Base-by-base conservation (phyloP, 176 grass and related monocot genomes). In the Panicum miliaceum region DNA sequence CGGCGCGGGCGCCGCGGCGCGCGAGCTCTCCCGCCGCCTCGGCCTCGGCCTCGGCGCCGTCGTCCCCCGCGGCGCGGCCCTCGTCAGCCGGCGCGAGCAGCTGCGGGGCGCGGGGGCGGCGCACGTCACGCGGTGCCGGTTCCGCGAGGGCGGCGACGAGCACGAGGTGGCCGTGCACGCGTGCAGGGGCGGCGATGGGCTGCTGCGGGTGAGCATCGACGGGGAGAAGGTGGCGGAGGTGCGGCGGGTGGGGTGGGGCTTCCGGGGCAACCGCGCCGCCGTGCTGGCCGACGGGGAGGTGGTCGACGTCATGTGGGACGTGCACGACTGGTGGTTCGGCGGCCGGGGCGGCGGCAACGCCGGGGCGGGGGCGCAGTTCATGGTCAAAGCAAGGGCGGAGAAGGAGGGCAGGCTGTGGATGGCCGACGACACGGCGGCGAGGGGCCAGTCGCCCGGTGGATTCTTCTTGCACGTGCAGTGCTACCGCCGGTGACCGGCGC, bases 221-320 rank as follows among this genome's bases (percentile, higher is more conserved):
- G 86, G 89, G 58, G 86, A 94, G 88, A 84, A 75, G 90, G 88
- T 92, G 64, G 92, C 86, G 57, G 82, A 71, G 20, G 92, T 92
- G 60, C 75, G 77, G 62, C 54, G 84, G 12, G 75, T 94, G 4
- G 85, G 88, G 56, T 97, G 90, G 92, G 89, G 90, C 1, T 97
- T 97, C 81, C 70, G 92, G 16, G 92, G 92, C 41, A 97, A 92
- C 85, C 92, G 89, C 70, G 78, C 83, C 18, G 82, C 89, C 78
- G 86, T 88, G 82, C 92, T 92, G 27, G 56, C 85, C 53, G 88
- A 92, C 64, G 92, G 90, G 0, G 79, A 93, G 40, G 87, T 90
- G 14, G 72, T 97, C 25, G 94, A 94, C 85, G 74, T 97, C 51
- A 94, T 94, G 94, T 97, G 94, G 94, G 94, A 97, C 62, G 92